A percentile compares a stretch with the other conserved stretches of the same genome.
Evolutionary conservation across 176 grass and related monocot genomes (phyloP).

Genomic region (Lolium perenne): DNA sequence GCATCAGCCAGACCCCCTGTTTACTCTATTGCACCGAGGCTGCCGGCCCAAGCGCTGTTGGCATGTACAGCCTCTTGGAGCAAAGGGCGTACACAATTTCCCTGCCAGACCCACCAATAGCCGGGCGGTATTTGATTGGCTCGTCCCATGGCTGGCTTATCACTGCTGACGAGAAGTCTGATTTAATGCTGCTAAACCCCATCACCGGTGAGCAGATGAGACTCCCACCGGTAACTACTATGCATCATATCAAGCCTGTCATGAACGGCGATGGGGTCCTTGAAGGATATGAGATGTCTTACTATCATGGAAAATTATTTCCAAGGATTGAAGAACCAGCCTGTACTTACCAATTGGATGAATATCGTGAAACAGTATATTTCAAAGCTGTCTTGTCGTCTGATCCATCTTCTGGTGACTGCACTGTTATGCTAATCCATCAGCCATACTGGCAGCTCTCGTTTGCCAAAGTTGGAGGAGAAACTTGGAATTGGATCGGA

Average conservation of each 20-base stretch:
- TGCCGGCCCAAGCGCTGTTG: too few relatives aligned
- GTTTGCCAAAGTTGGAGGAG: neutral
- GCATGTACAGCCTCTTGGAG: too few relatives aligned
- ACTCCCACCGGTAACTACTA: neutral
- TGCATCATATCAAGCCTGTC: neutral
- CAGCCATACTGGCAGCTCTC: neutral
- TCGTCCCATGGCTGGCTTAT: neutral
- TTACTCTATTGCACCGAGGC: too few relatives aligned
- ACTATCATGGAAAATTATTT: neutral
- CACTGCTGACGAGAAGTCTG: neutral
- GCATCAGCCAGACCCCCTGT: neutral
- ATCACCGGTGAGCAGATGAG: neutral
- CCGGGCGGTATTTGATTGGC: too few relatives aligned
- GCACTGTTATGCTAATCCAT: neutral
- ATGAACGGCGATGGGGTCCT: neutral
- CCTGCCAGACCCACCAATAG: too few relatives aligned
- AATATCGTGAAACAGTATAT: neutral
- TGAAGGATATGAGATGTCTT: neutral
- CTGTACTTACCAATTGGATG: neutral
- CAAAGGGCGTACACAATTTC: too few relatives aligned
- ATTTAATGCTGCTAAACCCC: constrained; percentile 7
- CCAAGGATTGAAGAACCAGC: neutral
- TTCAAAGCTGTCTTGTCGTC: neutral
- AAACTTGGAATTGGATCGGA: neutral
- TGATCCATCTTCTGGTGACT: neutral